phyloP scores from a whole-genome alignment of 768 basidiomycete genomes.

The Cytidiella melzeri region DNA sequence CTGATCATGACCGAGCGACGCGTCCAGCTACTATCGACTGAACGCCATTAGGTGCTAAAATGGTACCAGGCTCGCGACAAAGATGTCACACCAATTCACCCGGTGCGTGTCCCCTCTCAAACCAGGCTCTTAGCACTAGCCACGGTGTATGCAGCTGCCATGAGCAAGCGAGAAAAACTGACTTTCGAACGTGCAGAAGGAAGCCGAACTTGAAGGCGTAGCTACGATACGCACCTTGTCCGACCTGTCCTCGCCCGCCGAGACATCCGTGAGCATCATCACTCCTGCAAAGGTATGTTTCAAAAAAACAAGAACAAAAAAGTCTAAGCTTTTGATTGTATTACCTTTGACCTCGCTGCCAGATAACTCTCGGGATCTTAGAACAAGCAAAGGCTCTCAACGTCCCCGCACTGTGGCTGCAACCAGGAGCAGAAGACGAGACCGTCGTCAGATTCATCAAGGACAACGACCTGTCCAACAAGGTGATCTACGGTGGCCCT shows the following conservation, averaged over 20 bases:
- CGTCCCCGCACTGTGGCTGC: constrained; percentile 78
- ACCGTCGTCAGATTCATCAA: constrained; percentile 62
- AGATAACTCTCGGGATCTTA: constrained; percentile 69
- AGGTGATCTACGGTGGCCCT: constrained; percentile 74
- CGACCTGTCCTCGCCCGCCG: constrained; percentile 50
- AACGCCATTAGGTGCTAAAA: constrained; percentile 59
- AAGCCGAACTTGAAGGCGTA: constrained; percentile 62
- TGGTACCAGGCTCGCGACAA: constrained; percentile 66
- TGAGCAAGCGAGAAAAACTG: not conserved
- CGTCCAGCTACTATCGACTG: not conserved
- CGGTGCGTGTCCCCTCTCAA: constrained; percentile 35
- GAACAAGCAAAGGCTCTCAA: constrained; percentile 58
- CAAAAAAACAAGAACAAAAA: too few relatives aligned
- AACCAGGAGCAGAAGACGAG: constrained; percentile 81
- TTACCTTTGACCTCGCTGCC: not conserved
- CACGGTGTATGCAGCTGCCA: not conserved
- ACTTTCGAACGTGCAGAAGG: constrained; percentile 41
- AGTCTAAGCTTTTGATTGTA: too few relatives aligned
- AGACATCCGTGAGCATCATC: constrained; percentile 74
- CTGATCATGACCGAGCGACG: too few relatives aligned
- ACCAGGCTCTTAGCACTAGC: not conserved
- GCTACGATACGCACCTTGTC: constrained; percentile 47
- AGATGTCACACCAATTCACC: constrained; percentile 71
- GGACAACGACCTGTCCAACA: constrained; percentile 53
- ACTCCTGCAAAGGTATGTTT: constrained; percentile 66